Evolutionary conservation across 768 basidiomycete genomes (phyloP).

Genomic region (Pholiota conissans): DNA sequence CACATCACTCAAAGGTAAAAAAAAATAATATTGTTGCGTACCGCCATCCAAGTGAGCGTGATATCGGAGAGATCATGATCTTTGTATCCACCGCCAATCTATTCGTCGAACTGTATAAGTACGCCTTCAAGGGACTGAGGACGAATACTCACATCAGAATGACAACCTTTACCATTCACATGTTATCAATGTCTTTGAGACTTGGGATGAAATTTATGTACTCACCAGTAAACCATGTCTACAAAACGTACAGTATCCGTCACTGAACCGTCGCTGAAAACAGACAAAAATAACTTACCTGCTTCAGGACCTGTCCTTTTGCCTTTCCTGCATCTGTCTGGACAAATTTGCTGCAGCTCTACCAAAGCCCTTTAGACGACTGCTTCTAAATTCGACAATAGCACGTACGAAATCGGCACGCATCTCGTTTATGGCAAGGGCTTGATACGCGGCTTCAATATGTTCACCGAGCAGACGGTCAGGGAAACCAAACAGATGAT

Average conservation of each 20-base stretch:
- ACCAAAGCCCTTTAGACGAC: background rate
- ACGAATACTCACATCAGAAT: constrained; percentile 41
- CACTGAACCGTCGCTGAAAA: too few relatives aligned
- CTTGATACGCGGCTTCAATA: constrained; percentile 65
- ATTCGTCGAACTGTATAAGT: background rate
- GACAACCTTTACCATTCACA: constrained; percentile 26
- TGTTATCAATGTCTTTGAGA: background rate
- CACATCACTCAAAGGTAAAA: too few relatives aligned
- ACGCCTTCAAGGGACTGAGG: background rate
- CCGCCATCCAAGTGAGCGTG: constrained; percentile 65
- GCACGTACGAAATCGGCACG: constrained; percentile 65
- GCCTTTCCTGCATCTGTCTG: constrained; percentile 51
- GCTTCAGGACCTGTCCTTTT: constrained; percentile 61
- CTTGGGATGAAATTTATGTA: background rate
- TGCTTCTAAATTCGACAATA: background rate
- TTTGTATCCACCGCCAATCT: constrained; percentile 75
- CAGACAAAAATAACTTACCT: constrained; percentile 35
- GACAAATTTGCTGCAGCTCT: constrained; percentile 66
- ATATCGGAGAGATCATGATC: constrained; percentile 70
- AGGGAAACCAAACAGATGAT: constrained; percentile 63
- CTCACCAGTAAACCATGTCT: constrained; percentile 46
- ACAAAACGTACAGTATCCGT: too few relatives aligned
- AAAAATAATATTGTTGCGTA: constrained; percentile 47
- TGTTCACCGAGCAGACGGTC: constrained; percentile 62
- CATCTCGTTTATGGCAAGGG: constrained; percentile 67